Conservation (phyloP, 2,329 filamentous ascomycete genomes). For the Talaromyces pinophilus region DNA sequence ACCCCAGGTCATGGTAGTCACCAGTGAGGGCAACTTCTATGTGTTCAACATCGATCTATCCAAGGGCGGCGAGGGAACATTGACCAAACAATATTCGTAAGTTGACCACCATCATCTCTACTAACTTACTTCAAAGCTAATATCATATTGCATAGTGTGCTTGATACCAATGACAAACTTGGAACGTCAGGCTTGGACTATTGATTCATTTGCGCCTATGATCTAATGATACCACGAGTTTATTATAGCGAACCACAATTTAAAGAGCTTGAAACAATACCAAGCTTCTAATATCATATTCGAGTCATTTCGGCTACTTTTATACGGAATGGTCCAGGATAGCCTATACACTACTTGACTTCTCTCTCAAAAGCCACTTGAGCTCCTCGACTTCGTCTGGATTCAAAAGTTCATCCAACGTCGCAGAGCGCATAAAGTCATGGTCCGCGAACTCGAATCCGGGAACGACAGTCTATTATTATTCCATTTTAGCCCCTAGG, state of each 20-base stretch:
- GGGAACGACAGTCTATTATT: conserved; percentile 59
- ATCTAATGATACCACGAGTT: conserved; percentile 11
- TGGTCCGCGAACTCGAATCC: conserved; percentile 69
- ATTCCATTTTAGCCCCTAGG: neutral
- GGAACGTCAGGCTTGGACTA: conserved; percentile 29
- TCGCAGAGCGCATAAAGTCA: conserved; percentile 61
- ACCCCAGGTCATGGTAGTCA: conserved; percentile 97
- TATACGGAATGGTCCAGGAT: conserved; percentile 16
- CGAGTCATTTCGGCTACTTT: neutral
- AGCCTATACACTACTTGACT: conserved; percentile 24
- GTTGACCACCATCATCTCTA: conserved; percentile 41
- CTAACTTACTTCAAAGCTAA: conserved; percentile 24
- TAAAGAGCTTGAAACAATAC: neutral
- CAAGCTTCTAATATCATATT: neutral
- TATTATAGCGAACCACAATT: conserved; percentile 10
- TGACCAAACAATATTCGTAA: conserved; percentile 92
- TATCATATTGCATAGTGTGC: conserved; percentile 35
- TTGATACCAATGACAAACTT: conserved; percentile 48
- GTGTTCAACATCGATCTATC: conserved; percentile 95
- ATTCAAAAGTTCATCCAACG: conserved; percentile 56
- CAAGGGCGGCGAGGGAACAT: conserved; percentile 84
- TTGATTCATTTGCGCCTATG: conserved; percentile 6
- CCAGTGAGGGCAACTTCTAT: conserved; percentile 91
- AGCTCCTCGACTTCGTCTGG: conserved; percentile 54
- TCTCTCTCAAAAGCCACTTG: conserved; percentile 35